Evolutionary conservation across 2,329 filamentous ascomycete species (phyloP), one percentile per base, ranked within the genome.

Genomic region (Trichothecium sympodiale): DNA sequence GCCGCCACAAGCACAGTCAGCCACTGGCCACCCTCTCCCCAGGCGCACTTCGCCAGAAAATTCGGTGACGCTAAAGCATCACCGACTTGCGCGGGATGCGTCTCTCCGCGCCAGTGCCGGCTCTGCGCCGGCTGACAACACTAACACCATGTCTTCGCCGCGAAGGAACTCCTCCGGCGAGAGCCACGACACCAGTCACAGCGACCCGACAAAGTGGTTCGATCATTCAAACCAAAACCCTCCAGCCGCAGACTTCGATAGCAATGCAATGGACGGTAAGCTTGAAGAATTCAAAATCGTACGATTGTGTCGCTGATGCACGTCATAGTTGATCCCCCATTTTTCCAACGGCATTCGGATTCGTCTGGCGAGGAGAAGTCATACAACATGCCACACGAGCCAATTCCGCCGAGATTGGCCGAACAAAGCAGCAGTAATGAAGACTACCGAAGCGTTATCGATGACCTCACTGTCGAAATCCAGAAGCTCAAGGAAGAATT

Each of bases 401-500:
- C 0, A 55, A 54, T 7, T 55, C 56, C 4, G 47, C 50, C 0
- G 20, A 10, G 20, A 25, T 25, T 25, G 10, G 39, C 52, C 27
- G 59, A 60, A 3, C 71, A 56, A 15, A 73, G 59, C 49, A 83
- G 74, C 50, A 80, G 77, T 34, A 76, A 73, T 18, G 83, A 83
- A 38, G 84, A 88, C 38, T 88, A 77, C 41, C 70, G 85, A 32
- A 81, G 81, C 44, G 83, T 94, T 13, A 93, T 94, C 33, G 85
- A 94, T 48, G 86, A 94, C 51, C 57, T 94, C 39, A 94, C 85
- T 0, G 65, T 94, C 17, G 81, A 87, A 51, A 93, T 91, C 52
- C 83, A 85, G 53, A 79, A 76, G 35, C 55, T 93, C 41, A 87
- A 80, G 58, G 77, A 80, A 45, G 76, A 78, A 47, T 49, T 93